Evolutionary conservation across 1,139 yeast genomes (phyloP).

Genomic region (Sugiyamaella xylanicola): DNA sequence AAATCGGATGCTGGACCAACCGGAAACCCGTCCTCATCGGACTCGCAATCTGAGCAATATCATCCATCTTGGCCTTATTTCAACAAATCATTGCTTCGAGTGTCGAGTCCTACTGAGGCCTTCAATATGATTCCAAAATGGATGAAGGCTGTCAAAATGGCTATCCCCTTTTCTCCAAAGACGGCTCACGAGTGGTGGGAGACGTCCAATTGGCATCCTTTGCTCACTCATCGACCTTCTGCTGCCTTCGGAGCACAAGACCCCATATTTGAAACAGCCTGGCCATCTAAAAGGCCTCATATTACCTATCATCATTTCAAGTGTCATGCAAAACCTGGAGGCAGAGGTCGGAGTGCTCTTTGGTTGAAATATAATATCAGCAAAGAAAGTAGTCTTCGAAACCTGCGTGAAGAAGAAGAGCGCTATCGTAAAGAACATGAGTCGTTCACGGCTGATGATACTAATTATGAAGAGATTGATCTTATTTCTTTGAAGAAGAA

Average conservation of each 20-base stretch:
- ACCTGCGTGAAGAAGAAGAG: constrained; percentile 12
- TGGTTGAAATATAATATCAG: constrained; percentile 13
- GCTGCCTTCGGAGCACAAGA: not conserved
- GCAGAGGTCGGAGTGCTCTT: not conserved
- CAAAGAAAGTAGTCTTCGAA: constrained; percentile 10
- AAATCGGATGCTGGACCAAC: not conserved
- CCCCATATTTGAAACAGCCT: not conserved
- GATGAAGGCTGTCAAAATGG: constrained; percentile 1
- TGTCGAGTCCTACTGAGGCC: constrained; percentile 2
- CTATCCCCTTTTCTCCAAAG: not conserved
- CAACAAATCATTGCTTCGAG: constrained; percentile 1
- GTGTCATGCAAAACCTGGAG: constrained; percentile 1
- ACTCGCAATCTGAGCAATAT: not conserved
- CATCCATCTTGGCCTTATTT: constrained; percentile 1
- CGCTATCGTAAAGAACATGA: constrained; percentile 11
- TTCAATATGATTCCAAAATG: constrained; percentile 13
- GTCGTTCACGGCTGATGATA: not conserved
- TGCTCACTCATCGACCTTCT: not conserved
- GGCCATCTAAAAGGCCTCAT: not conserved
- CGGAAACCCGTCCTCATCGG: not conserved
- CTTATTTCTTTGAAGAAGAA: constrained; percentile 12
- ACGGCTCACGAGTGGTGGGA: constrained; percentile 1
- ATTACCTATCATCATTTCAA: not conserved
- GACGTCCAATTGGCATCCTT: not conserved
- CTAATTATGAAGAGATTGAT: constrained; percentile 7